Conservation (phyloP, 1,139 yeast genomes). For the Debaryomyces coudertii region DNA sequence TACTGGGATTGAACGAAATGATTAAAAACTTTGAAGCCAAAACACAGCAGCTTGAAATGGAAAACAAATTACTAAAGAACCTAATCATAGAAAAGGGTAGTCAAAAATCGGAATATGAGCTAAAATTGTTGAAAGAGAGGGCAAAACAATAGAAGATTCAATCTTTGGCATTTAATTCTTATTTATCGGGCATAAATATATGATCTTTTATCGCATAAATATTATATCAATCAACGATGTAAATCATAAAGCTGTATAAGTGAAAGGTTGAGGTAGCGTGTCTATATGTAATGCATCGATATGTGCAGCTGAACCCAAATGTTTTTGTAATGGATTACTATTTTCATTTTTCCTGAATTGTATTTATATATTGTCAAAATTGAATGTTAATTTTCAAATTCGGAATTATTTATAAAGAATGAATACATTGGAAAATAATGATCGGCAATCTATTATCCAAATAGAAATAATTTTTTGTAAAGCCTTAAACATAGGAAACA, state of each 20-base stretch:
- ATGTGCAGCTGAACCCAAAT: too few relatives aligned
- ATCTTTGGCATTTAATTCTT: slow-evolving; percentile 1
- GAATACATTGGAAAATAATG: too few relatives aligned
- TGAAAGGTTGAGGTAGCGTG: too few relatives aligned
- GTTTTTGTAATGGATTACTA: too few relatives aligned
- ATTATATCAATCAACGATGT: background rate
- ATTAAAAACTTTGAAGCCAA: slow-evolving; percentile 64
- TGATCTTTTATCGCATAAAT: background rate
- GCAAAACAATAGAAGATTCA: slow-evolving; percentile 21
- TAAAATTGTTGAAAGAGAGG: slow-evolving; percentile 38
- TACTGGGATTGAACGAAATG: slow-evolving; percentile 63
- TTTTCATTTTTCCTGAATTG: too few relatives aligned
- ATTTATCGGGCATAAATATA: slow-evolving; percentile 8
- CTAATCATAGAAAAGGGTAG: slow-evolving; percentile 69
- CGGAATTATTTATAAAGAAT: too few relatives aligned
- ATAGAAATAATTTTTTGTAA: too few relatives aligned
- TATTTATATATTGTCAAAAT: too few relatives aligned
- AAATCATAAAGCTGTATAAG: background rate
- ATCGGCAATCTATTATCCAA: too few relatives aligned
- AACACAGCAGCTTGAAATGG: slow-evolving; percentile 61
- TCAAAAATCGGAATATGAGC: slow-evolving; percentile 46
- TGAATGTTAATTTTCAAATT: too few relatives aligned
- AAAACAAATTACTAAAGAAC: slow-evolving; percentile 63
- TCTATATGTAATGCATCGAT: too few relatives aligned
- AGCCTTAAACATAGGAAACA: too few relatives aligned